Conservation (phyloP, 345 rosid genomes). For the Citrus hindsii region DNA sequence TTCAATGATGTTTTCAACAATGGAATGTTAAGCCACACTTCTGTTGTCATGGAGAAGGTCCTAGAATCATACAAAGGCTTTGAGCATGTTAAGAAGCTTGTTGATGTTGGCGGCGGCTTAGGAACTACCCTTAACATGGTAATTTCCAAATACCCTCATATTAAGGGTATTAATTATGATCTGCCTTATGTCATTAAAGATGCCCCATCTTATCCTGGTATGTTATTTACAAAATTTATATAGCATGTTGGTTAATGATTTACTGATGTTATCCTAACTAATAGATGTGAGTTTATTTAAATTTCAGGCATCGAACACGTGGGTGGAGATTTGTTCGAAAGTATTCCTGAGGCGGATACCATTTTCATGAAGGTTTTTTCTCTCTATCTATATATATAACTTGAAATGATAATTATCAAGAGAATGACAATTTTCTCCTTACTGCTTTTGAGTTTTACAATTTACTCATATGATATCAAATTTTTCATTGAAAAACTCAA, state of each 20-base stretch:
- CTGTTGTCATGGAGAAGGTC: neutral
- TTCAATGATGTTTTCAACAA: neutral
- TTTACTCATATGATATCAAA: too few species aligned
- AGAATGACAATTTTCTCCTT: too few species aligned
- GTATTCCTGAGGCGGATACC: neutral
- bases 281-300: too few species aligned
- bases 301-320: neutral
- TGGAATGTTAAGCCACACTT: neutral
- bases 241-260: too few species aligned
- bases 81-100: neutral
- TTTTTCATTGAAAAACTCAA: too few species aligned
- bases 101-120: neutral
- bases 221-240: too few species aligned
- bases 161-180: neutral
- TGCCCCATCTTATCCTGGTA: neutral
- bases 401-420: too few species aligned
- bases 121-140: neutral
- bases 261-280: too few species aligned
- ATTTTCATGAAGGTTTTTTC: neutral
- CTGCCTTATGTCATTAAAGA: neutral
- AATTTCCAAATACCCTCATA: neutral
- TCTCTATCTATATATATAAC: rapidly evolving
- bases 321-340: neutral
- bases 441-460: too few species aligned
- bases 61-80: neutral